Evolutionary conservation across 805 yeast species (phyloP), one percentile per base, ranked within the genome.

Genomic region (Hanseniaspora guilliermondii): DNA sequence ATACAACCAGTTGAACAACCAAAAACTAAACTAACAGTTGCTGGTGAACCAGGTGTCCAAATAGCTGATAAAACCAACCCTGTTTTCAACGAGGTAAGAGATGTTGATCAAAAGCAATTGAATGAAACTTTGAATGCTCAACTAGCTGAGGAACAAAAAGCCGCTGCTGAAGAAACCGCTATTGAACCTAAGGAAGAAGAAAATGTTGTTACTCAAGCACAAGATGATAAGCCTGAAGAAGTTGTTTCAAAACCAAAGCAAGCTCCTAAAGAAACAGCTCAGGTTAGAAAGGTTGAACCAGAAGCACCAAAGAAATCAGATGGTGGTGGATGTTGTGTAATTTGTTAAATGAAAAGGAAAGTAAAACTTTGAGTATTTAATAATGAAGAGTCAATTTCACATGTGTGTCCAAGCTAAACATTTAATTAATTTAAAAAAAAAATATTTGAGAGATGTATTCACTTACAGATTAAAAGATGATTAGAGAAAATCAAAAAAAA

Each of bases 41-140:
- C 78, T 12, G 80, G 76, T 22, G 55, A 76, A 67, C 80, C 81
- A 45, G 64, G 73, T 4, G 78, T 74, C 58, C 73, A 71, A 25
- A 53, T 67, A 48, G 74, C 74, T 49, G 69, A 70, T 56, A 22
- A 35, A 7, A 19, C 53, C n/a, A 47, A 47, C 61, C 72, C 76
- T 56, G 95, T 80, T 48, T 83, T 87, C 63, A 67, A 69, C 47
- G 76, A 79, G 60, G 73, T 80, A 24, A 56, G 68, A 22, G 73
- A 76, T 53, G 83, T 78, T 32, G 78, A 79, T 61, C 78, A 83
- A 30, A 71, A 77, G 65, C 73, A 76, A 50, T 73, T 85, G 60
- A 83, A 83, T 60, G 77, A 67, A 49, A 69, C 68, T 47, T 57
- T 70, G 47, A 67, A 64, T 24, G 55, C 55, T 19, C 35, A 48